phyloP scores from a whole-genome alignment of 2,329 filamentous ascomycete genomes.

The Aspergillus fijiensis region DNA sequence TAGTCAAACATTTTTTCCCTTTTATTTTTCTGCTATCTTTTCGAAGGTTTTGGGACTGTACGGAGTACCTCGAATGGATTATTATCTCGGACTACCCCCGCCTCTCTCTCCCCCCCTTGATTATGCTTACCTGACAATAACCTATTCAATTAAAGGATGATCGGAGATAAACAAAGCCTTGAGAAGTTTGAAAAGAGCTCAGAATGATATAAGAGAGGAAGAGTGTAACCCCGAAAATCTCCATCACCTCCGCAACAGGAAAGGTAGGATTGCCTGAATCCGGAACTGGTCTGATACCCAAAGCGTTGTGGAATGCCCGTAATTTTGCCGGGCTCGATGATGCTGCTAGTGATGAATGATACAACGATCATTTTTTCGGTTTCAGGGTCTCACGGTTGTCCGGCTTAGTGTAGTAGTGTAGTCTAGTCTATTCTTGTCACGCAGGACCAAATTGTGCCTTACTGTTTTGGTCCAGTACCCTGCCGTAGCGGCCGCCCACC shows the following conservation, averaged over 20 bases:
- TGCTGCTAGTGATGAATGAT: not conserved
- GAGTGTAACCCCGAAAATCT: not conserved
- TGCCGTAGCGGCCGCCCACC: not conserved
- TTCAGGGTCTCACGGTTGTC: conserved; percentile 2
- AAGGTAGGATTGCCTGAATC: not conserved
- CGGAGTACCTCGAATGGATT: too few species aligned
- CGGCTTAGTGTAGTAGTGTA: too few species aligned
- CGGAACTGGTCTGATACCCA: not conserved
- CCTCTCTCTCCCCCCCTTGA: too few species aligned
- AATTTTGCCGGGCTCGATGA: not conserved
- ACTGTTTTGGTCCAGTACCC: not conserved
- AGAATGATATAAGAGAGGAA: not conserved
- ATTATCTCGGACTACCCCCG: too few species aligned
- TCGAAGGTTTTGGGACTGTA: not conserved
- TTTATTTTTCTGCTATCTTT: not conserved
- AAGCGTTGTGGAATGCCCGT: not conserved
- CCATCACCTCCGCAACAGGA: not conserved
- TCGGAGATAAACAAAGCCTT: too few species aligned
- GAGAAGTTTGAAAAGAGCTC: not conserved
- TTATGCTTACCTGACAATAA: too few species aligned
- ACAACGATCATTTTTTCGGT: conserved; percentile 7
- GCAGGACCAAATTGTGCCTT: not conserved
- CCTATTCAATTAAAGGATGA: too few species aligned
- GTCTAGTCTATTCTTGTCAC: not conserved
- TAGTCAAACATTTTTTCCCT: not conserved